These are phyloP conservation scores for Polyporus arcularius DNA, from an alignment of 768 basidiomycete species.

Conservation along the genomic window DNA sequence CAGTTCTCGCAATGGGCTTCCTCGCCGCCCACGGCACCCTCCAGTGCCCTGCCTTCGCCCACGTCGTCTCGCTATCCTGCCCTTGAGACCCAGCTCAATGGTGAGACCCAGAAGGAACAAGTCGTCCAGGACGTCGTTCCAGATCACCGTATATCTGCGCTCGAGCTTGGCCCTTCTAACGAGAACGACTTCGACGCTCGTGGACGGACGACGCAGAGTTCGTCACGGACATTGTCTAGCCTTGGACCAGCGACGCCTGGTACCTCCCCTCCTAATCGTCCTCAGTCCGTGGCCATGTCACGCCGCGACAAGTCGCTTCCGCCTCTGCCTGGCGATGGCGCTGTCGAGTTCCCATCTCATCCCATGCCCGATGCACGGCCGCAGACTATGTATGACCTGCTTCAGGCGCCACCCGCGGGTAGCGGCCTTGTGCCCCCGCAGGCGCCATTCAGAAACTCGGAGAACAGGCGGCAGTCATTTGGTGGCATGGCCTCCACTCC, in stretches of 20 bases:
- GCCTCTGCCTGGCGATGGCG: conserved; percentile 61
- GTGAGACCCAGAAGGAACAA: conserved; percentile 44
- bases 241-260: conserved; percentile 25
- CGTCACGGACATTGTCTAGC: conserved; percentile 24
- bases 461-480: conserved; percentile 75
- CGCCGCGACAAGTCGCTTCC: conserved; percentile 76
- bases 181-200: conserved; percentile 27
- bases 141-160: conserved; percentile 35
- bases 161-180: conserved; percentile 33
- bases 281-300: conserved; percentile 26
- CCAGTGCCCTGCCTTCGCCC: conserved; percentile 74
- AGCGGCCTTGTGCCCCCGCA: conserved; percentile 62
- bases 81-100: conserved; percentile 52
- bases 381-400: conserved; percentile 66
- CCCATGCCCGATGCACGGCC: conserved; percentile 49
- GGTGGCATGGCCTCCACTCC: conserved; percentile 64
- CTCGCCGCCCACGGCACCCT: conserved; percentile 75
- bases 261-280: conserved; percentile 16
- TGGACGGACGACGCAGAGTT: conserved; percentile 28
- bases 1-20: conserved; percentile 58
- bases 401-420: conserved; percentile 36
- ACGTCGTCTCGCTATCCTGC: conserved; percentile 67
- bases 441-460: conserved; percentile 59
- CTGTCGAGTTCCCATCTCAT: conserved; percentile 29
- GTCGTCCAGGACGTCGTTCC: conserved; percentile 44